These are phyloP conservation scores for Butyriboletus loyo DNA, from an alignment of 768 basidiomycete species.

Conservation along the genomic window DNA sequence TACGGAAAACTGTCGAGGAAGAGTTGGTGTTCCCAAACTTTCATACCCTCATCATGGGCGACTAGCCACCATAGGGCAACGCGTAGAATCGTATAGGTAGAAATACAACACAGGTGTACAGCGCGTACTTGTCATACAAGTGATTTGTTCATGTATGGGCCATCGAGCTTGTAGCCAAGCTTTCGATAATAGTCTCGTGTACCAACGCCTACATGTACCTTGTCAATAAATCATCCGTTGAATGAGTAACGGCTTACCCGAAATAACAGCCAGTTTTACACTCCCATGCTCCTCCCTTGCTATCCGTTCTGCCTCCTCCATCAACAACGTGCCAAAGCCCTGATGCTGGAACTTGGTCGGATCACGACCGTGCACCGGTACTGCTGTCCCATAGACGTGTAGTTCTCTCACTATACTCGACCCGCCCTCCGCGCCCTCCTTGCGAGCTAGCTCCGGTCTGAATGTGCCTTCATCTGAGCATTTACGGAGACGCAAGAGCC, in stretches of 20 bases:
- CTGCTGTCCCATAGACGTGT: constrained; percentile 97
- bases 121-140: constrained; percentile 38
- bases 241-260: constrained; percentile 51
- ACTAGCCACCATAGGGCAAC: constrained; percentile 21
- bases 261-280: constrained; percentile 94
- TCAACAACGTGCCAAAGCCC: constrained; percentile 95
- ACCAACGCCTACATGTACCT: constrained; percentile 68
- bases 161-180: constrained; percentile 91
- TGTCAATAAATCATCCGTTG: not conserved
- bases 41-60: constrained; percentile 68
- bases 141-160: constrained; percentile 96
- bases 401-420: constrained; percentile 93
- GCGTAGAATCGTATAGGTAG: not conserved
- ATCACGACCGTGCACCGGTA: constrained; percentile 94
- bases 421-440: constrained; percentile 68
- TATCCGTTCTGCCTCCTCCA: constrained; percentile 99
- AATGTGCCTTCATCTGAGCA: constrained; percentile 98
- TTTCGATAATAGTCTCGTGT: constrained; percentile 96
- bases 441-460: constrained; percentile 81
- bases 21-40: constrained; percentile 97
- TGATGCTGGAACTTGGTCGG: constrained; percentile 98
- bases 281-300: constrained; percentile 96
- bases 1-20: constrained; percentile 92
- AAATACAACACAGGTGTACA: constrained; percentile 12
- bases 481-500: constrained; percentile 86